phyloP scores from a whole-genome alignment of 768 basidiomycete genomes.

The Russula virescens region DNA sequence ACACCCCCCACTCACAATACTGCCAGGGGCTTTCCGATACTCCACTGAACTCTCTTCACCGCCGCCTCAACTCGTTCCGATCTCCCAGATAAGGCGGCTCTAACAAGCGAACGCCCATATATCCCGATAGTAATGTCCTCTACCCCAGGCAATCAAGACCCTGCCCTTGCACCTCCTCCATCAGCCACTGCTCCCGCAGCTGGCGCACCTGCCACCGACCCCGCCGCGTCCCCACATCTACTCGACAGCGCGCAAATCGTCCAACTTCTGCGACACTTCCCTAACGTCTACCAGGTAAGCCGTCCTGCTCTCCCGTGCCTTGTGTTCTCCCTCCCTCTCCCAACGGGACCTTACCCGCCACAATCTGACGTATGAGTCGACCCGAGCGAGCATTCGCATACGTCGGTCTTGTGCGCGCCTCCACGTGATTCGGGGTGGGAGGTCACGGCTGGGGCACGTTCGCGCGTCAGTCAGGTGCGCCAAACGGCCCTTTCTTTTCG shows the following conservation, averaged over 20 bases:
- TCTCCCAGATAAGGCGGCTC: constrained; percentile 11
- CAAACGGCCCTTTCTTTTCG: neutral
- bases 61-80: constrained; percentile 5
- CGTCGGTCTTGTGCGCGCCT: constrained; percentile 1
- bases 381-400: neutral
- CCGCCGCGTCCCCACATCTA: constrained; percentile 5
- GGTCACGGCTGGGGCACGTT: constrained; percentile 26
- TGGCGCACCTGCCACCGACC: constrained; percentile 1
- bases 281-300: constrained; percentile 19
- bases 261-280: constrained; percentile 19
- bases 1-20: neutral
- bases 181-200: neutral
- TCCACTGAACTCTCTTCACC: neutral
- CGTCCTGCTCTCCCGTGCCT: neutral
- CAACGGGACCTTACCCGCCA: neutral
- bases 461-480: constrained; percentile 23
- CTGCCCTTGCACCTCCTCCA: constrained; percentile 6
- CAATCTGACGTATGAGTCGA: neutral
- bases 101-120: neutral
- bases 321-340: neutral
- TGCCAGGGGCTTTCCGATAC: neutral
- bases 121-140: constrained; percentile 13
- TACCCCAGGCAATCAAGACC: constrained; percentile 14
- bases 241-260: constrained; percentile 18
- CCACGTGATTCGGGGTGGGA: constrained; percentile 21